A percentile compares a stretch with the other conserved stretches of the same genome.
phyloP scores from a whole-genome alignment of 331 rosid genomes.

The Pyracantha coccinea region DNA sequence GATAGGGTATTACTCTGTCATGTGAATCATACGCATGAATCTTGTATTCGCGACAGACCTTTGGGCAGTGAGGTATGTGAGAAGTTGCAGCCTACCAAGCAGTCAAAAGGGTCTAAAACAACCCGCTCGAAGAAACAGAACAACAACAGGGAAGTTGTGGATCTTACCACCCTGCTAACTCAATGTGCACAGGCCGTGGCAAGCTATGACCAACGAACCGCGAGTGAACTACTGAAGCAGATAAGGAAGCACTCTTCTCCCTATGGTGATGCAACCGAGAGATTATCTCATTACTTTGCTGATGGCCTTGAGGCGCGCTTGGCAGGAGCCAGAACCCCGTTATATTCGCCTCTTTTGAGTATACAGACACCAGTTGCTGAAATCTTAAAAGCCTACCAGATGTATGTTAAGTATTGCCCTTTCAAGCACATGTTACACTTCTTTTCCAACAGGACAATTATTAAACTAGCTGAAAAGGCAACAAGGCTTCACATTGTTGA shows the following conservation, averaged over 20 bases:
- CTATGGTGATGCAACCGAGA: constrained; percentile 19
- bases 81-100: constrained; percentile 5
- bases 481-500: neutral
- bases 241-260: constrained; percentile 25
- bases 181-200: constrained; percentile 27
- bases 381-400: constrained; percentile 13
- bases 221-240: constrained; percentile 12
- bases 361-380: constrained; percentile 1
- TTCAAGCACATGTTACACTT: constrained; percentile 2
- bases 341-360: constrained; percentile 3
- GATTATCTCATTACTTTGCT: constrained; percentile 26
- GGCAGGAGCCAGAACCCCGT: neutral
- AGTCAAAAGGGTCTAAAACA: constrained; percentile 7
- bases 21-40: constrained; percentile 12
- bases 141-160: constrained; percentile 12
- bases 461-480: neutral
- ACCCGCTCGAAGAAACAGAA: constrained; percentile 16
- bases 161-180: constrained; percentile 12
- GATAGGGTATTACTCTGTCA: constrained; percentile 51
- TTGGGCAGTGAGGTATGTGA: constrained; percentile 11
- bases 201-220: constrained; percentile 14
- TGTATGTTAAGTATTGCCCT: constrained; percentile 19
- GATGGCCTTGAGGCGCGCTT: constrained; percentile 21
- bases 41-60: constrained; percentile 1
- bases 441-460: neutral